Base-by-base conservation (phyloP, 495 filamentous ascomycete species). In the Hyaloscypha finlandica region DNA sequence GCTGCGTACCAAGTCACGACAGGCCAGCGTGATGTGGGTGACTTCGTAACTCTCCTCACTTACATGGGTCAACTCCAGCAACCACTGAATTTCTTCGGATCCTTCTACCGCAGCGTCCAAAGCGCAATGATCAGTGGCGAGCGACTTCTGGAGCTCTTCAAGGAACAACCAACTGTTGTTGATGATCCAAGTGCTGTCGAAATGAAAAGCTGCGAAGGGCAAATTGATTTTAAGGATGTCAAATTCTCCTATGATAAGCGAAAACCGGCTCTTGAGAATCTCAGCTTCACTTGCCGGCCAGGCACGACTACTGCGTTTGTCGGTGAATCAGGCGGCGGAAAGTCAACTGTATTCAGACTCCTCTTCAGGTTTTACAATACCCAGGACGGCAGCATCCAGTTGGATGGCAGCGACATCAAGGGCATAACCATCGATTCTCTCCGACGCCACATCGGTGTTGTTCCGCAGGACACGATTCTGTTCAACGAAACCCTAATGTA, bases 401-500 rank as follows among this genome's bases (percentile, higher is more conserved):
- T 99, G 52, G 96, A 97, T 74, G 91, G 89, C 6, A 85, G 89
- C 55, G 90, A 97, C 75, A 89, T 97, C 11, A 85, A 90, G 69
- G 88, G 91, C 71, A 78, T 96, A 67, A 96, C 92, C 6, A 97
- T 98, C 73, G 92, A 98, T 77, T 96, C 92, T n/a, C 78, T 99
- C 45, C 89, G 95, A 63, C 84, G 84, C 54, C 89, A 92, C 72
- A 97, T 98, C 73, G 95, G 95, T 35, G 95, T 99, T 60, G 95
- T 99, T 22, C 95, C 95, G 11, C 95, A 99, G 76, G 95, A 99
- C 72, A 97, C 94, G 1, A 88, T 97, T 12, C 82, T 99, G 59
- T 99, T 99, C 85, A 98, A 99, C 75, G 95, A 98, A 77, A 91
- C 90, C 0, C 77, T 99, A 63, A 97, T 98, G 95, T 86, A 98